Evolutionary conservation across 805 yeast genomes (phyloP).

Genomic region (Candida yuanshanica): DNA sequence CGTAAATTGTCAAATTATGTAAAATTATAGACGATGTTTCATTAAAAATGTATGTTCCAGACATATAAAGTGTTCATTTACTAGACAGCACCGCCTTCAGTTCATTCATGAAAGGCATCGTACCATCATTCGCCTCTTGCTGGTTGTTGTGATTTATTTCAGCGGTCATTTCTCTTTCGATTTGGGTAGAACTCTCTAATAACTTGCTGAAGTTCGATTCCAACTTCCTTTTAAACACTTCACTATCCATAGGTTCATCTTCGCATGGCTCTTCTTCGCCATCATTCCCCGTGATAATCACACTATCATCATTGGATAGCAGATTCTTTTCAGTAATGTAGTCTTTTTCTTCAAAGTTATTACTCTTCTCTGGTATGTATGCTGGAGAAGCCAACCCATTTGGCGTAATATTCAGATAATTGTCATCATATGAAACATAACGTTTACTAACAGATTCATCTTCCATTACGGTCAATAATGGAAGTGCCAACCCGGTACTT

Average conservation of each 20-base stretch:
- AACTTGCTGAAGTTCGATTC: slow-evolving; percentile 1
- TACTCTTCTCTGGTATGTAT: neutral
- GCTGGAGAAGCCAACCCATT: slow-evolving; percentile 4
- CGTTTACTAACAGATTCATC: slow-evolving; percentile 7
- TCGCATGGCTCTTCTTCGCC: slow-evolving; percentile 4
- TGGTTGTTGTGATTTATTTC: slow-evolving; percentile 9
- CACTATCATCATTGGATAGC: slow-evolving; percentile 23
- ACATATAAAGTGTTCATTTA: neutral
- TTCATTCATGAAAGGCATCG: slow-evolving; percentile 14
- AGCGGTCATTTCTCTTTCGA: neutral
- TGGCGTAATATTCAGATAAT: slow-evolving; percentile 13
- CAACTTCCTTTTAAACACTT: neutral
- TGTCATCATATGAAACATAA: slow-evolving; percentile 19
- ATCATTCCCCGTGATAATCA: slow-evolving; percentile 12
- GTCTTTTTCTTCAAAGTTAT: slow-evolving; percentile 1
- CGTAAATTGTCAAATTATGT: no score
- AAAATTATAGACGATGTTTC: no score
- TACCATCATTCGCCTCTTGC: slow-evolving; percentile 7
- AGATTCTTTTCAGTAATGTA: slow-evolving; percentile 14
- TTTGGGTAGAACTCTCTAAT: neutral
- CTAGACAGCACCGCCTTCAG: slow-evolving; percentile 5
- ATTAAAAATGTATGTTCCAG: neutral
- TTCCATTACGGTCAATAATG: slow-evolving; percentile 25
- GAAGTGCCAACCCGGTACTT: slow-evolving; percentile 24
- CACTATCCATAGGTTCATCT: neutral